phyloP scores from a whole-genome alignment of 371 early-diverging fungal species.

The Mortierella polycephala region DNA sequence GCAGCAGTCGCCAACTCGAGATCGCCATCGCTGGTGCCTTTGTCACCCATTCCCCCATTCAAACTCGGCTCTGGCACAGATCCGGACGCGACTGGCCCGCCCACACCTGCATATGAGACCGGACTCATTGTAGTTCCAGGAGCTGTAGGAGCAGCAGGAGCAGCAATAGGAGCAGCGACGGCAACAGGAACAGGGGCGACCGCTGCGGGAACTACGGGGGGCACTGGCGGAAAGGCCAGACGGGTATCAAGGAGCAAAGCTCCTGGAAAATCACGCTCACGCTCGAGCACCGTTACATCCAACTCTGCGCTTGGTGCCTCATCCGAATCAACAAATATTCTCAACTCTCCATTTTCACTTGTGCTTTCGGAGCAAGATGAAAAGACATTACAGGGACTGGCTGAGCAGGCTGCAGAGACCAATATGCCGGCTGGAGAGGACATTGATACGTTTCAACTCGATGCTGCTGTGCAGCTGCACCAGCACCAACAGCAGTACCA shows the following conservation, averaged over 20 bases:
- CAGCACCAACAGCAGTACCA: slow-evolving; percentile 34
- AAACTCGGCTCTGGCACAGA: slow-evolving; percentile 21
- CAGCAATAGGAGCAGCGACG: slow-evolving; percentile 5
- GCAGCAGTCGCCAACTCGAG: slow-evolving; percentile 29
- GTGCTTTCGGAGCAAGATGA: slow-evolving; percentile 49
- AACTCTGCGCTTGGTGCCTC: slow-evolving; percentile 14
- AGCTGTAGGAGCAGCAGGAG: slow-evolving; percentile 6
- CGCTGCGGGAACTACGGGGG: neutral
- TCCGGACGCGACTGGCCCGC: slow-evolving; percentile 13
- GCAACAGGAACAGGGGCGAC: slow-evolving; percentile 13
- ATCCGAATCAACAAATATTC: slow-evolving; percentile 4
- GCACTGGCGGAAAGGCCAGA: slow-evolving; percentile 36
- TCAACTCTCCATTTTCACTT: slow-evolving; percentile 25
- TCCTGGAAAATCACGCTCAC: slow-evolving; percentile 38
- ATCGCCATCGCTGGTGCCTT: slow-evolving; percentile 42
- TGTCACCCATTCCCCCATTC: slow-evolving; percentile 38
- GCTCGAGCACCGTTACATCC: slow-evolving; percentile 42
- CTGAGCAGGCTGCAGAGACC: slow-evolving; percentile 16
- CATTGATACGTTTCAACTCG: slow-evolving; percentile 36
- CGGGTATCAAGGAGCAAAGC: slow-evolving; percentile 39
- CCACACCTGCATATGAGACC: slow-evolving; percentile 35
- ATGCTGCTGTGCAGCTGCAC: slow-evolving; percentile 24
- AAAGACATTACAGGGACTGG: slow-evolving; percentile 26
- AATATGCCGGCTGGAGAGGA: slow-evolving; percentile 9
- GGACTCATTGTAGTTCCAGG: slow-evolving; percentile 28